Base-by-base conservation (phyloP, 805 yeast genomes). In the Hanseniaspora pseudoguilliermondii region DNA sequence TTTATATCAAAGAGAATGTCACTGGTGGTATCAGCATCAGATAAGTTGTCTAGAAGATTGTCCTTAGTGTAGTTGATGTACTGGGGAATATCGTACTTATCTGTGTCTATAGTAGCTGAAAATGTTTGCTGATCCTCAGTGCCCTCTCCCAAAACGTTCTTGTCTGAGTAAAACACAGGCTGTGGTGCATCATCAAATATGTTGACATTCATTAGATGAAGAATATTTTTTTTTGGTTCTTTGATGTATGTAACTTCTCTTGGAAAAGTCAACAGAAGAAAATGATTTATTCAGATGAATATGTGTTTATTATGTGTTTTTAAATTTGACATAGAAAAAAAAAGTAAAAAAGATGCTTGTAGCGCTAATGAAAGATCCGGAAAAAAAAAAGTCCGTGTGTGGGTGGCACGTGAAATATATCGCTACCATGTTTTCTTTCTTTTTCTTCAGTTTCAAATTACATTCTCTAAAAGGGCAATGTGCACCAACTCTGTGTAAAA, bases 1-100 rank as follows among this genome's bases (percentile, higher is more conserved):
- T 46, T 46, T 6, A 46, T 46, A 13, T 46, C 49, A 46, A 32
- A 46, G 21, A 46, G 34, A n/a, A 46, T 34, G 39, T 46, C 49
- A 34, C 49, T 46, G 10, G 39, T 46, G 18, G 18, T 34, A 34
- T 46, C 49, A 46, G 38, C 27, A 46, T 46, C 49, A 20, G 27
- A 15, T 9, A 10, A n/a, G 10, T n/a, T 27, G 18, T 46, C 39
- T 18, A 46, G 7, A 3, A 46, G 21, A 34, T 46, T 29, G 11
- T 46, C 49, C 21, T 34, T 46, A 2, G 34, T 46, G 27, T 46
- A 46, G 23, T 34, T 46, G 27, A 32, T 34, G 27, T 46, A 46
- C n/a, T 29, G 49, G 13, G 20, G 23, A 7, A 46, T 34, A 34
- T 46, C 49, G 18, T 46, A 46, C 23, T 34, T 46, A 25, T 46